These are phyloP conservation scores for Prunus fruticosa DNA, from an alignment of 306 rosid species.

Conservation along the genomic window DNA sequence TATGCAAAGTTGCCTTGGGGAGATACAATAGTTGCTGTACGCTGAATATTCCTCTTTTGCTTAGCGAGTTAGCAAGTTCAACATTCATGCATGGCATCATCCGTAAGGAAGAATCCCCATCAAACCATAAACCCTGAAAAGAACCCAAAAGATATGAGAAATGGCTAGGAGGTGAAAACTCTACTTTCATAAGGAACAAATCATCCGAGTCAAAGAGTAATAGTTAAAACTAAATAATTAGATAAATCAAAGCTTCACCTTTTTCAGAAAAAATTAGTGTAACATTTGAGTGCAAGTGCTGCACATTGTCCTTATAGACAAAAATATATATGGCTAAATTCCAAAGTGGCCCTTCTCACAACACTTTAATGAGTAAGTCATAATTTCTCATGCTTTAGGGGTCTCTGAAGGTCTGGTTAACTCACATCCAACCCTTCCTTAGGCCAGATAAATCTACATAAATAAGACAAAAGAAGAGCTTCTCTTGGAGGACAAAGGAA, in stretches of 20 bases:
- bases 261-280: too few relatives aligned
- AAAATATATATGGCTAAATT: too few relatives aligned
- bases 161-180: neutral
- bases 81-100: conserved; percentile 87
- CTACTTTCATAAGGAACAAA: neutral
- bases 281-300: too few relatives aligned
- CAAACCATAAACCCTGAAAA: conserved; percentile 86
- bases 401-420: too few relatives aligned
- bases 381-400: too few relatives aligned
- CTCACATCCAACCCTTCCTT: too few relatives aligned
- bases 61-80: conserved; percentile 54
- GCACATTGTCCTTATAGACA: too few relatives aligned
- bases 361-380: neutral
- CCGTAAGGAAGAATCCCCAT: conserved; percentile 75
- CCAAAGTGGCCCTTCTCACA: neutral
- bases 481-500: too few relatives aligned
- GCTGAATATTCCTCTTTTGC: conserved; percentile 48
- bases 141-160: conserved; percentile 15
- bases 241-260: neutral
- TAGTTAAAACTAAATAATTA: neutral
- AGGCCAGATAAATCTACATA: too few relatives aligned
- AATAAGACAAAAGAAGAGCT: too few relatives aligned
- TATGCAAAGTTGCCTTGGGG: conserved; percentile 62
- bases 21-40: conserved; percentile 65
- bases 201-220: neutral